A percentile compares a stretch with the other conserved stretches of the same genome.
These are phyloP conservation scores for Botrytis paeoniae DNA, from an alignment of 2,329 filamentous ascomycete species.

Conservation along the genomic window DNA sequence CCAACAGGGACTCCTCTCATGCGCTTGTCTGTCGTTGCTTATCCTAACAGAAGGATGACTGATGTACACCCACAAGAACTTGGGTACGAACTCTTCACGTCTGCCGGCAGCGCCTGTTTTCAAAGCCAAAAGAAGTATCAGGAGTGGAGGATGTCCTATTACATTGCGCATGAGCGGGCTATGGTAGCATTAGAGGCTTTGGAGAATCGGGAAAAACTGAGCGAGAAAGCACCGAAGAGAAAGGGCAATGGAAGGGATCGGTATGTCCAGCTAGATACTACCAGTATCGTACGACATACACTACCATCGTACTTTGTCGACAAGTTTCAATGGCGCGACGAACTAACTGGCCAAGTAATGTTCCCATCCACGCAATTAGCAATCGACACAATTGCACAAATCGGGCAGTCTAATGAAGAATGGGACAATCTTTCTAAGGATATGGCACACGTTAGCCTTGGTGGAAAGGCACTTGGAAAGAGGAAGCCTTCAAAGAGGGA, in stretches of 20 bases:
- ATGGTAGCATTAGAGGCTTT: not conserved
- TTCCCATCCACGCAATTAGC: not conserved
- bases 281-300: not conserved
- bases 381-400: not conserved
- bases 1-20: not conserved
- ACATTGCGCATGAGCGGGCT: not conserved
- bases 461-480: not conserved
- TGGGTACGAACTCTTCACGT: not conserved
- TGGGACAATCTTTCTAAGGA: not conserved
- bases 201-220: not conserved
- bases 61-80: not conserved
- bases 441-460: not conserved
- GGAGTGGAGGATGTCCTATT: not conserved
- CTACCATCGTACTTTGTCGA: not conserved
- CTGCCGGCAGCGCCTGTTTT: not conserved
- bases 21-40: not conserved
- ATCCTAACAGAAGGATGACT: not conserved
- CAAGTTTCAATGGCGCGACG: not conserved
- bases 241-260: not conserved
- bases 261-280: not conserved
- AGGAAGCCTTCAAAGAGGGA: not conserved
- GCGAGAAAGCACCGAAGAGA: not conserved
- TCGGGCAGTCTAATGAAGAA: not conserved
- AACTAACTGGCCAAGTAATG: not conserved
- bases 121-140: not conserved